Base-by-base conservation (phyloP, 768 basidiomycete genomes). In the Naganishia randhawae region DNA sequence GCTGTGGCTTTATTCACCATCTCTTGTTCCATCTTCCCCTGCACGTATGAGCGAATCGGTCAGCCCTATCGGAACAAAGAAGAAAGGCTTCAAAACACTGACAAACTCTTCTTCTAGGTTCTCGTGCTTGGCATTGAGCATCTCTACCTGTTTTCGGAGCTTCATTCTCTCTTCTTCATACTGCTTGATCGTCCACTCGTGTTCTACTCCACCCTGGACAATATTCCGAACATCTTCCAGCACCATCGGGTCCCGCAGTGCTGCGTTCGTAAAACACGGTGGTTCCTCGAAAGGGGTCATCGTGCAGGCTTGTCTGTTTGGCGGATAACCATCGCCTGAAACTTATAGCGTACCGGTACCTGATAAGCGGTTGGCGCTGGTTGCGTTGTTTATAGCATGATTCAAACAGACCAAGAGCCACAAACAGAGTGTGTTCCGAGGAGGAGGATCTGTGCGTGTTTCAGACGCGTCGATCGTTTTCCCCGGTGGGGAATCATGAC, bases 1-100 rank as follows among this genome's bases (percentile, higher is more conserved):
- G 76, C 50, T 42, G 74, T 73, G 35, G 74, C 69, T 11, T 72
- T 63, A 32, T 69, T 73, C 37, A 75, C 71, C 16, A 77, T 35
- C 52, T 76, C 76, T 35, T 72, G 69, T 52, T 78, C 77, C 32
- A 78, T 50, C 54, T 42, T 42, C 8, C 57, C 39, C 57, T 61
- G 57, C n/a, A 7, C 9, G 14, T 3, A 14, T 31, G 13, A 29
- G 10, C n/a, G 27, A n/a, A n/a, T 9, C 14, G 8, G 3, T 39
- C 11, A 22, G n/a, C 33, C 33, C 22, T 22, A 54, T 3, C 54
- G 16, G 14, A 22, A n/a, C 11, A 57, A 2, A 13, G 31, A 32
- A 5, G 25, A 11, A 27, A 33, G 10, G 19, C 16, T 17, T 2
- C 2, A 39, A n/a, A 39, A 4, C 7, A 41, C 57, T 29, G 37